These are phyloP conservation scores for Brettanomyces bruxellensis DNA, from an alignment of 805 yeast genomes.

Conservation along the genomic window DNA sequence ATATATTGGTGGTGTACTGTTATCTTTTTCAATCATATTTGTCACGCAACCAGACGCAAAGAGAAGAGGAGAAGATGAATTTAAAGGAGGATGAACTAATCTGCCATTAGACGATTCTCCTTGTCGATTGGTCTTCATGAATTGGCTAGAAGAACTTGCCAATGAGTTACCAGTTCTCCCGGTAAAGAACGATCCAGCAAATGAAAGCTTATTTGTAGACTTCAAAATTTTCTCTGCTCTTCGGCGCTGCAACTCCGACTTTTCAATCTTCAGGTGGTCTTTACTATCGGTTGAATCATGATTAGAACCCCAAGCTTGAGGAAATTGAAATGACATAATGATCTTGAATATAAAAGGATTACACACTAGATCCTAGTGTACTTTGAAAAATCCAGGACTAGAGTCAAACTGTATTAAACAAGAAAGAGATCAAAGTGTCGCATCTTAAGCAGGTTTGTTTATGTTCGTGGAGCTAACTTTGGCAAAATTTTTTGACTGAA, in stretches of 20 bases:
- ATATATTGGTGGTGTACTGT: slow-evolving; percentile 46
- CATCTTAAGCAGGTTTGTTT: no score
- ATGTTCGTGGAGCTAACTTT: no score
- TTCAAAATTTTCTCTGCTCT: background rate
- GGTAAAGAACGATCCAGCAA: slow-evolving; percentile 1
- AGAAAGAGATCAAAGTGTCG: no score
- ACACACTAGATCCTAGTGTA: no score
- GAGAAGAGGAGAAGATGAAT: slow-evolving; percentile 42
- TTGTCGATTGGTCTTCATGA: background rate
- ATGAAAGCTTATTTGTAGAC: background rate
- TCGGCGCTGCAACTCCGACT: slow-evolving; percentile 1
- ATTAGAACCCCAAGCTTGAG: slow-evolving; percentile 19
- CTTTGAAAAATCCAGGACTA: no score
- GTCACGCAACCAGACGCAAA: slow-evolving; percentile 59
- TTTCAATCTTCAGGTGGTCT: background rate
- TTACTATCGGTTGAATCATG: background rate
- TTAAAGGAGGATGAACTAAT: slow-evolving; percentile 38
- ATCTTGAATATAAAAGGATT: no score
- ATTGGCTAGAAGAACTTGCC: background rate
- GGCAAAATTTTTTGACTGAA: no score
- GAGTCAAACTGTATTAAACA: no score
- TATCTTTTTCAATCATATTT: slow-evolving; percentile 48
- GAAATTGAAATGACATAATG: slow-evolving; percentile 21
- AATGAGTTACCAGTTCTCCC: background rate
- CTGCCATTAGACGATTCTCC: slow-evolving; percentile 1